phyloP scores from a whole-genome alignment of 768 basidiomycete genomes.

The Boletus fagicola region DNA sequence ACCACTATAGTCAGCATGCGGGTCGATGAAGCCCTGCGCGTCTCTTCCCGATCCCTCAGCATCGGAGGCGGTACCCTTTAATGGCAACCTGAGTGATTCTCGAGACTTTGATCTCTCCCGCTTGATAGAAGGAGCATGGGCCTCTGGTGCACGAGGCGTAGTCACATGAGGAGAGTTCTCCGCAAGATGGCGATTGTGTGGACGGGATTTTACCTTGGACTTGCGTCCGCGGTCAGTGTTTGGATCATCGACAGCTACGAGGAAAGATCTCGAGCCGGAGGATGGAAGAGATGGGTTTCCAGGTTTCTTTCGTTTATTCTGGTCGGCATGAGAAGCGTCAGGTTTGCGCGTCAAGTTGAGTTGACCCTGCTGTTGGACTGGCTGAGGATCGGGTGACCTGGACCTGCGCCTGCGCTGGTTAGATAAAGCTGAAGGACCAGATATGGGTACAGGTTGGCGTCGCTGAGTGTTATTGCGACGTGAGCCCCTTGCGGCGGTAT shows the following conservation, averaged over 20 bases:
- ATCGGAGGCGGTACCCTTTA: constrained; percentile 31
- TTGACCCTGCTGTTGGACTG: constrained; percentile 17
- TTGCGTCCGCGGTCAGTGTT: constrained; percentile 34
- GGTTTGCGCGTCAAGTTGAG: constrained; percentile 12
- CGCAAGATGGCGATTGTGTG: constrained; percentile 22
- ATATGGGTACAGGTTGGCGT: constrained; percentile 19
- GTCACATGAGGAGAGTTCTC: constrained; percentile 20
- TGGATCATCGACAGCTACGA: constrained; percentile 28
- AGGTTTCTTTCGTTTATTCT: constrained; percentile 33
- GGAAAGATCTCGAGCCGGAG: constrained; percentile 24
- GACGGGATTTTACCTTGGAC: constrained; percentile 28
- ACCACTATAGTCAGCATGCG: constrained; percentile 28
- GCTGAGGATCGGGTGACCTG: constrained; percentile 34
- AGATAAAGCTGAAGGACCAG: constrained; percentile 15
- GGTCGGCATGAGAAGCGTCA: constrained; percentile 24
- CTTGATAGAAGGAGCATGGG: constrained; percentile 8
- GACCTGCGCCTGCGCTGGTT: constrained; percentile 34
- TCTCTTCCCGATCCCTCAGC: constrained; percentile 28
- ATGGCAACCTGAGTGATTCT: constrained; percentile 25
- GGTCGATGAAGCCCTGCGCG: constrained; percentile 11
- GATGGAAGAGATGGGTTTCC: constrained; percentile 15
- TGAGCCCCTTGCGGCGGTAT: constrained; percentile 21
- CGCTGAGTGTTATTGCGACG: constrained; percentile 29
- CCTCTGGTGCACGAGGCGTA: constrained; percentile 11
- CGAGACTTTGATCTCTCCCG: constrained; percentile 39